A percentile compares a stretch with the other conserved stretches of the same genome.
phyloP scores from a whole-genome alignment of 1,284 basidiomycete genomes.

The Pseudozyma flocculosa region DNA sequence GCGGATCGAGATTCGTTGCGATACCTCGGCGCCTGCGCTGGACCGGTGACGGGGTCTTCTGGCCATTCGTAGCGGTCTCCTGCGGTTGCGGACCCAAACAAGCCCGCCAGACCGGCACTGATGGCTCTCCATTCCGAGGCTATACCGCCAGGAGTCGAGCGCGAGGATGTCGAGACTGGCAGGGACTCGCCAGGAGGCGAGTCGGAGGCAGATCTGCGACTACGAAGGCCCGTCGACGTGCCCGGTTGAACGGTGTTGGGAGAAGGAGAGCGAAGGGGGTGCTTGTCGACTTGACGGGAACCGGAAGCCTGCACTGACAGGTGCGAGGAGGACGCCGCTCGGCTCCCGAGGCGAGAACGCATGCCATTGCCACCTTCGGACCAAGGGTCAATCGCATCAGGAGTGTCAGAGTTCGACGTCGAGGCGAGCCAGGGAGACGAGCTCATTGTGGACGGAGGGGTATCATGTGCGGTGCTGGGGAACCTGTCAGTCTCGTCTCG shows the following conservation, averaged over 20 bases:
- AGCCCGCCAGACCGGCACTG: constrained; percentile 23
- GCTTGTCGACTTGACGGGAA: background rate
- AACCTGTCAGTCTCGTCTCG: too few species aligned
- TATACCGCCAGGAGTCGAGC: background rate
- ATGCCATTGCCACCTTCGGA: too few species aligned
- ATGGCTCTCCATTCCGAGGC: constrained; percentile 35
- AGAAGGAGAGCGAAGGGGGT: background rate
- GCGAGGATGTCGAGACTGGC: too few species aligned
- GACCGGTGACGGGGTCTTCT: constrained; percentile 17
- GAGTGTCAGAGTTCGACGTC: too few species aligned
- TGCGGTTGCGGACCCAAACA: constrained; percentile 12
- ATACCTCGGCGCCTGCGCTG: too few species aligned
- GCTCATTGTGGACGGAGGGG: too few species aligned
- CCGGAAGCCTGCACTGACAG: background rate
- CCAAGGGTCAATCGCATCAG: too few species aligned
- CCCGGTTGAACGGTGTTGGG: background rate
- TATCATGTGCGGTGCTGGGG: too few species aligned
- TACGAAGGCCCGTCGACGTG: background rate
- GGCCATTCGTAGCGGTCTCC: constrained; percentile 23
- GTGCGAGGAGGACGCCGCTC: background rate
- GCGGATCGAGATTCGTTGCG: too few species aligned
- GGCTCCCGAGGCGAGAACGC: background rate
- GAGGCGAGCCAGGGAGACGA: too few species aligned
- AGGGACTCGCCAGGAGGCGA: background rate
- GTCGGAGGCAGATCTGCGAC: background rate